phyloP scores from a whole-genome alignment of 768 basidiomycete genomes.

The Trametes elegans region DNA sequence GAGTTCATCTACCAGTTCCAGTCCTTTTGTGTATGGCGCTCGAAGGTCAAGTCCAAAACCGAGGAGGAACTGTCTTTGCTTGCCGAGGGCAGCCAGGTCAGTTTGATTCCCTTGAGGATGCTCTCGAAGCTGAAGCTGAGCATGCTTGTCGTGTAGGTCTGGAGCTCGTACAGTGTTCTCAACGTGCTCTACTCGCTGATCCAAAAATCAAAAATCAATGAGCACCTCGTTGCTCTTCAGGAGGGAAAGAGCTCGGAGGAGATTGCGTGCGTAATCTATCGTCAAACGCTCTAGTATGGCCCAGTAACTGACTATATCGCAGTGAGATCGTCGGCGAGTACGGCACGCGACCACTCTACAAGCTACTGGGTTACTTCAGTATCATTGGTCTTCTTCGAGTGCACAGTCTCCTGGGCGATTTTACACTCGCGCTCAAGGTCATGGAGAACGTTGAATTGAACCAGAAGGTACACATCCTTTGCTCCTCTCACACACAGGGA shows the following conservation, averaged over 20 bases:
- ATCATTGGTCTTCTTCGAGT: conserved; percentile 94
- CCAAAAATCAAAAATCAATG: conserved; percentile 95
- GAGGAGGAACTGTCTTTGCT: conserved; percentile 88
- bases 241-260: conserved; percentile 80
- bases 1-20: conserved; percentile 99
- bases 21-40: conserved; percentile 90
- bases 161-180: conserved; percentile 97
- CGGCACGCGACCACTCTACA: conserved; percentile 84
- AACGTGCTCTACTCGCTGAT: conserved; percentile 98
- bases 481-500: no score
- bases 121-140: not conserved
- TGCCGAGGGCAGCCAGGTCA: conserved; percentile 65
- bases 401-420: conserved; percentile 94
- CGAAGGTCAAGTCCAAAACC: conserved; percentile 78
- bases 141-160: conserved; percentile 58
- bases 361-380: conserved; percentile 96
- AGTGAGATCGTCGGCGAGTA: conserved; percentile 91
- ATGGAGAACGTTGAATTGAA: conserved; percentile 93
- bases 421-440: conserved; percentile 90
- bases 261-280: conserved; percentile 58
- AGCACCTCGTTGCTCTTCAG: conserved; percentile 82
- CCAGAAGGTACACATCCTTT: conserved; percentile 59
- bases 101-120: not conserved
- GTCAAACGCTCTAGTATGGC: not conserved
- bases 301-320: conserved; percentile 6